Conservation (phyloP, 2,329 filamentous ascomycete species). For the Fusarium staphyleae region DNA sequence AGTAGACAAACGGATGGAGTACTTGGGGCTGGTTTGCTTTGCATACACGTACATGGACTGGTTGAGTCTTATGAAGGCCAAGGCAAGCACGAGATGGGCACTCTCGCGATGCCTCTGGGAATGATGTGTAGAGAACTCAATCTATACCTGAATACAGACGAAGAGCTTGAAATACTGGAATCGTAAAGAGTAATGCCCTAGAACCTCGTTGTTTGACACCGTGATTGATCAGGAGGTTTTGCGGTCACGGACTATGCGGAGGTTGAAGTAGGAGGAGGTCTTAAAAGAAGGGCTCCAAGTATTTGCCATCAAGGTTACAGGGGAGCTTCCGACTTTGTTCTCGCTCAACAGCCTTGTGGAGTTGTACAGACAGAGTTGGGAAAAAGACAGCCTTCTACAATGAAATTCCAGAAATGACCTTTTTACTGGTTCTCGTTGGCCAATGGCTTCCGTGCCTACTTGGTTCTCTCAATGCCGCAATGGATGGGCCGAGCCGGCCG, state of each 20-base stretch:
- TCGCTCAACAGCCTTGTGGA: too few relatives aligned
- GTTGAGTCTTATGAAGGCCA: neutral
- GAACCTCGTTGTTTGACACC: too few relatives aligned
- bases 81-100: conserved; percentile 1
- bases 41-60: conserved; percentile 20
- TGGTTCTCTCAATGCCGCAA: conserved; percentile 3
- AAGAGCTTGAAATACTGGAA: too few relatives aligned
- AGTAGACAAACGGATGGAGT: conserved; percentile 30
- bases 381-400: neutral
- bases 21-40: conserved; percentile 24
- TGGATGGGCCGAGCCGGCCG: conserved; percentile 10
- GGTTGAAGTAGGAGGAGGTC: too few relatives aligned
- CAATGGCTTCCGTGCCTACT: conserved; percentile 22
- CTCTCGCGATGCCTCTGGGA: neutral
- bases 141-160: neutral
- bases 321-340: too few relatives aligned
- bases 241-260: too few relatives aligned
- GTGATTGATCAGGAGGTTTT: too few relatives aligned
- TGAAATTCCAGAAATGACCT: conserved; percentile 32
- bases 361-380: too few relatives aligned
- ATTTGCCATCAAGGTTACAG: neutral
- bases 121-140: neutral
- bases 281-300: too few relatives aligned
- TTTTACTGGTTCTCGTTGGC: conserved; percentile 31
- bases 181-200: too few relatives aligned